Percentiles rank a stretch among this genome's conserved stretches.
Conservation (phyloP, 345 rosid genomes). For the Lepidium aucheri region DNA sequence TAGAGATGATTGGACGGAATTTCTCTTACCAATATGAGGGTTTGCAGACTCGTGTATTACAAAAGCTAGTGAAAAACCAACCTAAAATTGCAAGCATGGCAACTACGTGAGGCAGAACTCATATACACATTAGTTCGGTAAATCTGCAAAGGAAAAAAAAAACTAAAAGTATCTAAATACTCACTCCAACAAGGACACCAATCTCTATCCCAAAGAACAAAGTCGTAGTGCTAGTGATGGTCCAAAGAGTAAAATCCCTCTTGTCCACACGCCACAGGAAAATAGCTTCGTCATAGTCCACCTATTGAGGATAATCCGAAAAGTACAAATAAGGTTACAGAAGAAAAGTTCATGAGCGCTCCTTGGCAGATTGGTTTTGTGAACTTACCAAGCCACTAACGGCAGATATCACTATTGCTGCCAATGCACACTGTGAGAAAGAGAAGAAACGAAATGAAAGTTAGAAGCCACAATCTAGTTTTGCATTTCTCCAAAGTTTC, state of each 20-base stretch:
- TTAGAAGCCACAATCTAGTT: slow-evolving; percentile 21
- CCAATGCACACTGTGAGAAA: slow-evolving; percentile 79
- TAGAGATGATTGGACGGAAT: background rate
- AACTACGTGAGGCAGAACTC: slow-evolving; percentile 1
- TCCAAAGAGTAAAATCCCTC: slow-evolving; percentile 97
- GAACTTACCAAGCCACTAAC: slow-evolving; percentile 86
- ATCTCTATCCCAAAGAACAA: slow-evolving; percentile 95
- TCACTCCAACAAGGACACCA: slow-evolving; percentile 96
- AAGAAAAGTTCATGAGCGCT: background rate
- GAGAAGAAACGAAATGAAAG: slow-evolving; percentile 11
- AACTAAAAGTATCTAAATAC: slow-evolving; percentile 18
- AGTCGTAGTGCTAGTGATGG: slow-evolving; percentile 63
- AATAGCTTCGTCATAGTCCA: slow-evolving; percentile 91
- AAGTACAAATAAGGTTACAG: background rate
- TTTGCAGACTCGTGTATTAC: slow-evolving; percentile 99
- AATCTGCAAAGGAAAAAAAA: background rate
- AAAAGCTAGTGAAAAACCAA: slow-evolving; percentile 90
- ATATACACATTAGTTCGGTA: background rate
- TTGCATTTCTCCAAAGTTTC: background rate
- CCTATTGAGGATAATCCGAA: slow-evolving; percentile 40
- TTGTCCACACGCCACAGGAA: slow-evolving; percentile 95
- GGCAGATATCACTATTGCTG: slow-evolving; percentile 92
- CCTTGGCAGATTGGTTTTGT: slow-evolving; percentile 3
- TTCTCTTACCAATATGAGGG: slow-evolving; percentile 86
- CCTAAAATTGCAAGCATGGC: slow-evolving; percentile 41